Percentiles rank a stretch among this genome's conserved stretches.
Conservation (phyloP, 2,329 filamentous ascomycete genomes). For the Curvularia spicifera region DNA sequence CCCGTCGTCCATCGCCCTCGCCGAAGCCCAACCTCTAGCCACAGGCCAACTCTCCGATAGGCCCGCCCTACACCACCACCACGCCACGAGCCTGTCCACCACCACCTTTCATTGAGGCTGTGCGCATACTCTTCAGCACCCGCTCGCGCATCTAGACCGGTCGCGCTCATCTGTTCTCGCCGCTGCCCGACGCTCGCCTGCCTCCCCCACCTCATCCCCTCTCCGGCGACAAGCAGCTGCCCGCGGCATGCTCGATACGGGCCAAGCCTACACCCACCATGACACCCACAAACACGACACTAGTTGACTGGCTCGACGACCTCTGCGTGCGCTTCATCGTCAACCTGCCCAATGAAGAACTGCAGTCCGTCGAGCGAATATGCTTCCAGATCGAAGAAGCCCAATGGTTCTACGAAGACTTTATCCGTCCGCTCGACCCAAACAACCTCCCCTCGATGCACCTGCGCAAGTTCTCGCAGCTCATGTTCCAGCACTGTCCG, state of each 20-base stretch:
- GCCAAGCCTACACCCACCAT: constrained; percentile 60
- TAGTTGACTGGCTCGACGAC: constrained; percentile 98
- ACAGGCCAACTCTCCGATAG: constrained; percentile 10
- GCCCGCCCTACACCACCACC: constrained; percentile 14
- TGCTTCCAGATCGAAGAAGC: constrained; percentile 99
- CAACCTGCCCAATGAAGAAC: constrained; percentile 90
- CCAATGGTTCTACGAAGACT: constrained; percentile 99
- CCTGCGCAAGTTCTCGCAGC: constrained; percentile 82
- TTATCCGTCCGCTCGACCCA: constrained; percentile 88
- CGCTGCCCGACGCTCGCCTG: constrained; percentile 4
- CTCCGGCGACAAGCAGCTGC: constrained; percentile 21
- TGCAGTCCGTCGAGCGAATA: constrained; percentile 87
- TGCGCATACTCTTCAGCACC: constrained; percentile 20
- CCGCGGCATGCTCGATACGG: constrained; percentile 66
- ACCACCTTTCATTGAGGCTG: constrained; percentile 39
- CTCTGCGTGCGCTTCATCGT: constrained; percentile 97
- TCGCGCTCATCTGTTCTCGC: constrained; percentile 8
- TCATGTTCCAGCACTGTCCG: constrained; percentile 93
- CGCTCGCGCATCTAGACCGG: constrained; percentile 19
- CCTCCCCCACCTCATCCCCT: constrained; percentile 17
- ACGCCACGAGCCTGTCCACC: constrained; percentile 21
- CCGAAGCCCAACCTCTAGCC: constrained; percentile 12
- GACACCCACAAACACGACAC: constrained; percentile 78
- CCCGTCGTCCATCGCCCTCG: constrained; percentile 13
- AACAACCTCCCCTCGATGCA: constrained; percentile 80